Conservation (phyloP, 805 yeast species). For the Cyberlindnera lachancei region DNA sequence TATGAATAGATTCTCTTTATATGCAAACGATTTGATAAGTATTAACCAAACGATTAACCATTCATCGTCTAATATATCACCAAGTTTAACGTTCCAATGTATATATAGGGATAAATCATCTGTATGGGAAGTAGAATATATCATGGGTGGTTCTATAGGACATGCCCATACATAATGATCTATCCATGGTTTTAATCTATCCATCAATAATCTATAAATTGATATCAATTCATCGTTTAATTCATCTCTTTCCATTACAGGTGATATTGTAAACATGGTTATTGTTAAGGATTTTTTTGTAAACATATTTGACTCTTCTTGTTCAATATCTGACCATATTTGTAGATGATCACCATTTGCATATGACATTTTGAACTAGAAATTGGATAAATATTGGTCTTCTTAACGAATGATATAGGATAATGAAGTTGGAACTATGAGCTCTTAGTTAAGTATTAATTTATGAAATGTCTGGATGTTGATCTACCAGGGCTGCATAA, state of each 20-base stretch:
- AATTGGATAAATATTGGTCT: too few species aligned
- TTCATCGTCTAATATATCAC: constrained; percentile 37
- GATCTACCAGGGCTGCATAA: background rate
- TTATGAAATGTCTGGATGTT: too few species aligned
- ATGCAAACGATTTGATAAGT: constrained; percentile 27
- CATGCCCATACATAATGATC: constrained; percentile 36
- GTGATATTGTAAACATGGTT: constrained; percentile 7
- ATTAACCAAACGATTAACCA: constrained; percentile 36
- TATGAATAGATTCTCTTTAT: constrained; percentile 33
- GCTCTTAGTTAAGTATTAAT: too few species aligned
- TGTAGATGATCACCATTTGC: too few species aligned
- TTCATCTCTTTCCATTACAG: constrained; percentile 20
- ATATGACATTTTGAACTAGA: constrained; percentile 4
- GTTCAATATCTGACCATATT: background rate
- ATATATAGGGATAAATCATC: constrained; percentile 13
- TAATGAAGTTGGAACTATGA: too few species aligned
- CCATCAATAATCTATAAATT: constrained; percentile 16
- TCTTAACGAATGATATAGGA: too few species aligned
- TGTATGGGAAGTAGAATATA: too few species aligned
- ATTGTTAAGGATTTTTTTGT: background rate
- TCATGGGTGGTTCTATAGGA: constrained; percentile 11
- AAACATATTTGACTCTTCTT: background rate
- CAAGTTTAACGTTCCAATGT: constrained; percentile 34
- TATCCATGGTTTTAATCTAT: constrained; percentile 29
- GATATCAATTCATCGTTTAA: constrained; percentile 7